Evolutionary conservation across 2,329 filamentous ascomycete species (phyloP), one percentile per base, ranked within the genome.

Genomic region (Drechslerella dactyloides): DNA sequence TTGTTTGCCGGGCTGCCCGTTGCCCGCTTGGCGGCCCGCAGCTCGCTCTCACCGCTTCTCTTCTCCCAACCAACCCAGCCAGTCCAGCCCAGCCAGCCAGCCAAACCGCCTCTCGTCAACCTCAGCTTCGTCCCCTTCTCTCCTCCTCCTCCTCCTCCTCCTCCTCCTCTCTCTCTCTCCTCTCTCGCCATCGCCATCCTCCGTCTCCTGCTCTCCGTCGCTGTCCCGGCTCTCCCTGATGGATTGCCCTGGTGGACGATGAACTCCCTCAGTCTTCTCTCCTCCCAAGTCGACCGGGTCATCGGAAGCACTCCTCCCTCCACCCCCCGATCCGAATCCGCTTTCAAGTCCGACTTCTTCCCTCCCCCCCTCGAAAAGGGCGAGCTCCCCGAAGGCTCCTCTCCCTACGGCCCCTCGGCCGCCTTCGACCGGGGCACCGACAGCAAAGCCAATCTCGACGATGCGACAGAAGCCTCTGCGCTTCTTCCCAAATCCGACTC

Each of bases 181-280:
- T 48, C 15, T 35, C 27, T n/a, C 17, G 8, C 21, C 23, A 7
- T 51, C 23, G 27, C 30, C 17, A 23, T 55, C 23, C 27, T n/a
- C 7, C 7, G 48, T 37, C 21, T 27, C 21, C 10, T 23, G 55
- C 2, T n/a, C 42, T 15, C 17, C 19, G 10, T 35, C 54, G 59
- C 50, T 51, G 24, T 11, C 40, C 56, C 44, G 35, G 21, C 64
- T 23, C 37, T 40, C 59, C 78, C 80, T 79, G 78, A 84, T 84
- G 82, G 81, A 82, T 79, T 78, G 75, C 76, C 77, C 78, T 76
- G 78, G 77, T 80, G 81, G 83, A 90, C 85, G 82, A 97, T 97
- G 93, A 97, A 97, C 87, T 96, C 93, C 78, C 84, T 96, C 83
- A 96, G 94, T 83, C 91, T 96, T 80, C 87, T 97, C 80, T 94